Evolutionary conservation across 1,139 yeast species (phyloP), one percentile per base, ranked within the genome.

Genomic region (Schizosaccharomyces versatilis): DNA sequence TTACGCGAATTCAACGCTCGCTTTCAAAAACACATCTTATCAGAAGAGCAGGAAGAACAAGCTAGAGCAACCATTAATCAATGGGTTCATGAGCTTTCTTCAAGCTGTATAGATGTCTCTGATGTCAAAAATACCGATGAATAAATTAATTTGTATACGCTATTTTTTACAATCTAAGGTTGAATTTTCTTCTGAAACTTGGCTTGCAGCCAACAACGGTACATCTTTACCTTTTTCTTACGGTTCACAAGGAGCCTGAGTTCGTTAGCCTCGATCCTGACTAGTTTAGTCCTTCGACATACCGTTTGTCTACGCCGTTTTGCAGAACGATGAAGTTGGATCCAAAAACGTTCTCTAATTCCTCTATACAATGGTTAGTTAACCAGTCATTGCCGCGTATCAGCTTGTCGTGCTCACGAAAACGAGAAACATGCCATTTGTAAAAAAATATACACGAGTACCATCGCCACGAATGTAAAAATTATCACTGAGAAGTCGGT

Each of bases 391-490:
- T 32, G n/a, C 36, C 54, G 36, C 38, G 36, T 47, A 41, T 8
- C 19, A 19, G 15, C 6, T 6, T 17, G 3, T 10, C 36, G 32
- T 7, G 32, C 38, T 17, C 17, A n/a, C 12, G n/a, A 88, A 84
- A 48, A 76, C 71, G 59, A 84, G 73, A 58, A 88, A 69, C 68
- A 90, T 96, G 57, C 88, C 94, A 65, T 88, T 97, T 1, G 95
- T 85, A 47, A 90, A 90, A 69, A 90, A 90, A 67, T 90, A 90
- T 10, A 93, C 98, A 62, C 98, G 74, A 1, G 99, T 90, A 54
- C 98, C 98, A 65, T 90, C 99, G 44, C 99, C 99, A 64, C 99
- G 77, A 47, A 88, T 85, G 67, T 90, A 90, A 65, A 90, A 90
- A 67, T 90, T 88, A 56, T 90, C 97, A 56, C 85, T 95, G 57